Conservation (phyloP, 2,329 filamentous ascomycete genomes). For the Colletotrichum horii region DNA sequence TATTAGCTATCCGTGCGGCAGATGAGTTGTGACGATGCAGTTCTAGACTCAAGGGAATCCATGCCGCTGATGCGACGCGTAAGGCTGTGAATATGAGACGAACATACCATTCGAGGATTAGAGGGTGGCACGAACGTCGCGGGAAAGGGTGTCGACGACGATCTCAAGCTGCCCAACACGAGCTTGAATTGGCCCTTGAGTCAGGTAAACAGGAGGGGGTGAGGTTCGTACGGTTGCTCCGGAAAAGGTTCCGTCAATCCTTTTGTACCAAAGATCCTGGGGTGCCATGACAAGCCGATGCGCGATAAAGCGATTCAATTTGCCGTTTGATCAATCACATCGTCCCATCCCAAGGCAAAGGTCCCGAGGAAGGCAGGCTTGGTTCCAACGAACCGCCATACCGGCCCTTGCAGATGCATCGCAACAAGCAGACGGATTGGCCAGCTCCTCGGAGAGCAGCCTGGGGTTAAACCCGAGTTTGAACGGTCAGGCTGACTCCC, state of each 20-base stretch:
- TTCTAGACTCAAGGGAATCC: background rate
- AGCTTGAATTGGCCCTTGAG: background rate
- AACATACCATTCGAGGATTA: background rate
- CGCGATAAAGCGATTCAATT: background rate
- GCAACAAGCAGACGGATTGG: background rate
- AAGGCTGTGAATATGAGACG: background rate
- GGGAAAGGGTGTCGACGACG: background rate
- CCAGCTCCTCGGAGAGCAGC: background rate
- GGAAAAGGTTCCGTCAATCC: conserved; percentile 1
- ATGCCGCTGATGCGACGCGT: background rate
- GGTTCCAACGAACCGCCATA: background rate
- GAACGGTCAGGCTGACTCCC: background rate
- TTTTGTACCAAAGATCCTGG: background rate
- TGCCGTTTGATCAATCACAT: background rate
- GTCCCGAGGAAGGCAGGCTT: background rate
- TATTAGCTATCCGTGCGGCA: background rate
- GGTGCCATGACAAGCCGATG: background rate
- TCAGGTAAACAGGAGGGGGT: background rate
- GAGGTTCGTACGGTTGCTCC: background rate
- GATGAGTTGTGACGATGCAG: background rate
- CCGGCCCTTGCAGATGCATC: background rate
- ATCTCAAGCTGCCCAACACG: background rate
- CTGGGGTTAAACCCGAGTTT: background rate
- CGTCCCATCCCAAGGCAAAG: background rate
- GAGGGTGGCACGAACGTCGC: background rate